Evolutionary conservation across 2,329 filamentous ascomycete genomes (phyloP).

Genomic region (Huntiella savannae): DNA sequence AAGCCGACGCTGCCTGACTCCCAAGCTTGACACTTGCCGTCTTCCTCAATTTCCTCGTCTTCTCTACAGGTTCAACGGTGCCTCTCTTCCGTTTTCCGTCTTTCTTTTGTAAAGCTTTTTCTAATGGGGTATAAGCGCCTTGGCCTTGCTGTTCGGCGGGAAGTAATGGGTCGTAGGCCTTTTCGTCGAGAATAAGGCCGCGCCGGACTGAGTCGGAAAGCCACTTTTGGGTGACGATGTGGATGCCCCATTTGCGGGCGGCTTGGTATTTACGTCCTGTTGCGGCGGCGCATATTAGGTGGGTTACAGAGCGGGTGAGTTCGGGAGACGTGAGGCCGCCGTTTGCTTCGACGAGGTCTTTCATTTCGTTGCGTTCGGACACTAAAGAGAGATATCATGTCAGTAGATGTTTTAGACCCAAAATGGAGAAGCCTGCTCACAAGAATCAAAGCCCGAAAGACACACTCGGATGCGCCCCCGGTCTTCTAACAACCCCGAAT

Average conservation of each 20-base stretch:
- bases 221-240: slow-evolving; percentile 69
- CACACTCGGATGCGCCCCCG: slow-evolving; percentile 30
- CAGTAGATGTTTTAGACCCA: background rate
- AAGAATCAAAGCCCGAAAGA: slow-evolving; percentile 38
- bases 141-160: slow-evolving; percentile 52
- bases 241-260: slow-evolving; percentile 65
- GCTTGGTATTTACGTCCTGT: slow-evolving; percentile 80
- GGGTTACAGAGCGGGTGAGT: slow-evolving; percentile 67
- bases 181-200: slow-evolving; percentile 80
- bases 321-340: slow-evolving; percentile 79
- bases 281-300: slow-evolving; percentile 63
- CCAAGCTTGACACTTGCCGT: slow-evolving; percentile 70
- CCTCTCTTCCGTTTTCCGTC: slow-evolving; percentile 4
- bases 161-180: slow-evolving; percentile 59
- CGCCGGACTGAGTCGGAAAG: slow-evolving; percentile 63
- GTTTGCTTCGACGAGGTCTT: slow-evolving; percentile 45
- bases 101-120: background rate
- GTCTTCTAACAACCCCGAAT: slow-evolving; percentile 15
- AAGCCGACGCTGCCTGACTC: slow-evolving; percentile 66
- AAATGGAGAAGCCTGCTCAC: slow-evolving; percentile 15
- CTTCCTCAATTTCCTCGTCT: slow-evolving; percentile 57
- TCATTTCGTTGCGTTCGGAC: slow-evolving; percentile 46
- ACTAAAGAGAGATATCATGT: background rate
- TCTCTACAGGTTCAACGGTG: slow-evolving; percentile 19
- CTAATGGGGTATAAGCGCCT: slow-evolving; percentile 31